These are phyloP conservation scores for Ramaria rubella DNA, from an alignment of 768 basidiomycete species.

Conservation along the genomic window DNA sequence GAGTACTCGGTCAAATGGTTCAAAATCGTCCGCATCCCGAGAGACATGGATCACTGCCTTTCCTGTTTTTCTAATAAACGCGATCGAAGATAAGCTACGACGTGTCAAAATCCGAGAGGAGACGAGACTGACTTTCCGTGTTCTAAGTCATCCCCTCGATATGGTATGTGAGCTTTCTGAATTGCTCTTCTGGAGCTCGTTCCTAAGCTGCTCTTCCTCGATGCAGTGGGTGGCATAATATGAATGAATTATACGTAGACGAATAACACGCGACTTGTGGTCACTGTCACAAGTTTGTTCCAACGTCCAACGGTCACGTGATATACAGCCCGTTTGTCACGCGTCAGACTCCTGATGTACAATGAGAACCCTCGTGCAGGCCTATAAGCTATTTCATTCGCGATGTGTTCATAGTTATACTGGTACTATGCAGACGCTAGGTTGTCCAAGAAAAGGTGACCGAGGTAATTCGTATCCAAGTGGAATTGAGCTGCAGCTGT, in stretches of 20 bases:
- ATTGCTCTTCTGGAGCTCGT: conserved; percentile 42
- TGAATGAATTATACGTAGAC: background rate
- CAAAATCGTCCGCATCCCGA: conserved; percentile 74
- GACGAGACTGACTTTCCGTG: conserved; percentile 49
- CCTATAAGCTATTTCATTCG: background rate
- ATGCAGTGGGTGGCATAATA: background rate
- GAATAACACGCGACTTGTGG: background rate
- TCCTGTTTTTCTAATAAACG: conserved; percentile 50
- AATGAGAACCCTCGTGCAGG: background rate
- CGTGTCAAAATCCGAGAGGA: background rate
- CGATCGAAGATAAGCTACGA: background rate
- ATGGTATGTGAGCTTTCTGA: conserved; percentile 67
- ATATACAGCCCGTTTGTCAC: background rate
- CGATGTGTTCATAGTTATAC: background rate
- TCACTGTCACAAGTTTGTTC: background rate
- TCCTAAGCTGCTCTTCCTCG: conserved; percentile 33
- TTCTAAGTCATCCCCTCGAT: conserved; percentile 67
- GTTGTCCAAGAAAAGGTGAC: background rate
- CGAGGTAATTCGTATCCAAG: background rate
- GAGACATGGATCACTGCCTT: conserved; percentile 61
- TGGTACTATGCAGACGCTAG: background rate
- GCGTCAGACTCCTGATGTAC: too few relatives aligned
- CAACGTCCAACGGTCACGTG: background rate
- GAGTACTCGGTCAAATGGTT: conserved; percentile 71
- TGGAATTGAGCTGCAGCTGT: background rate